A percentile compares a stretch with the other conserved stretches of the same genome.
These are phyloP conservation scores for Rubia tinctorum DNA, from an alignment of 305 asterid species.

Conservation along the genomic window DNA sequence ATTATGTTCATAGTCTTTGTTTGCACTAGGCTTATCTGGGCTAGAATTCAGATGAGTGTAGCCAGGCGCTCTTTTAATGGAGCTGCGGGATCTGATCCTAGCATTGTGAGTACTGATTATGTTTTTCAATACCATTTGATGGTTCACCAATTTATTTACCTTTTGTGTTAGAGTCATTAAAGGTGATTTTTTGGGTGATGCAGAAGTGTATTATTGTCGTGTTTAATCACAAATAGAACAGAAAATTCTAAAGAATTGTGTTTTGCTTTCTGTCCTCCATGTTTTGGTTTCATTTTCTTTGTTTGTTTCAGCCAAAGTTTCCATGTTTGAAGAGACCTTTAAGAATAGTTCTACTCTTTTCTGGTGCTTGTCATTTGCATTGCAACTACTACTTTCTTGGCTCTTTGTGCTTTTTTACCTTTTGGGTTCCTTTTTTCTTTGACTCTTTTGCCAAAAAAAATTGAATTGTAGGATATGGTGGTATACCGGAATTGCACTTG, in stretches of 20 bases:
- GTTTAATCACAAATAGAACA: not conserved
- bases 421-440: slow-evolving; percentile 10
- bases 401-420: slow-evolving; percentile 10
- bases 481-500: slow-evolving; percentile 10
- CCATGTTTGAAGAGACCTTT: slow-evolving; percentile 18
- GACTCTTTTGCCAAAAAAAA: slow-evolving; percentile 17
- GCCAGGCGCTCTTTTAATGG: slow-evolving; percentile 49
- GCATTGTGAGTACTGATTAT: slow-evolving; percentile 49
- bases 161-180: not conserved
- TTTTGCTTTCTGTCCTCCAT: slow-evolving; percentile 7
- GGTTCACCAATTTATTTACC: not conserved
- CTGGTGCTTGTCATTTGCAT: slow-evolving; percentile 1
- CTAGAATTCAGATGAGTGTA: slow-evolving; percentile 61
- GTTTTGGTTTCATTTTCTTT: slow-evolving; percentile 17
- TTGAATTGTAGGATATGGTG: slow-evolving; percentile 8
- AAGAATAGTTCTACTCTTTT: slow-evolving; percentile 9
- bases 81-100: slow-evolving; percentile 66
- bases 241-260: not conserved
- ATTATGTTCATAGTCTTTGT: slow-evolving; percentile 81
- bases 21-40: slow-evolving; percentile 86
- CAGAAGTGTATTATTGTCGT: not conserved
- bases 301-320: slow-evolving; percentile 13
- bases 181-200: not conserved
- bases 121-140: slow-evolving; percentile 14
- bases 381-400: slow-evolving; percentile 1